These are phyloP conservation scores for Citrus sp. DNA, from an alignment of 345 rosid species.

Conservation along the genomic window DNA sequence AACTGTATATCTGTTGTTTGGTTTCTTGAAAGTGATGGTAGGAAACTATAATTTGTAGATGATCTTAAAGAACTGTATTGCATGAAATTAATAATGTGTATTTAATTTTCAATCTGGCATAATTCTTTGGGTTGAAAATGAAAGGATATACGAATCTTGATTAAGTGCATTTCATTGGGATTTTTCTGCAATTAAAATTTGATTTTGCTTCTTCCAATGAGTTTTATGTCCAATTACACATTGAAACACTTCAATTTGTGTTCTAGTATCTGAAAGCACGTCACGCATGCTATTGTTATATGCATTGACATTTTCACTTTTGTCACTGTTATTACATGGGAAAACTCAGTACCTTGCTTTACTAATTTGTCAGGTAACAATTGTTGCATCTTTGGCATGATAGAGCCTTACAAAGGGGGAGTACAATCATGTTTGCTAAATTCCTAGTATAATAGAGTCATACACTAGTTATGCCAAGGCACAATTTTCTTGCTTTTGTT, in stretches of 20 bases:
- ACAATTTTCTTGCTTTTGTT: conserved; percentile 5
- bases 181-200: too few species aligned
- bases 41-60: background rate
- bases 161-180: too few species aligned
- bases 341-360: background rate
- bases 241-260: too few species aligned
- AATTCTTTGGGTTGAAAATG: background rate
- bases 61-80: background rate
- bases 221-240: too few species aligned
- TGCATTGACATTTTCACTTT: background rate
- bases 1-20: background rate
- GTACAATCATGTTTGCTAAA: background rate
- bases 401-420: background rate
- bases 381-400: background rate
- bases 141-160: background rate
- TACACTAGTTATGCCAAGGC: background rate
- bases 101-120: background rate
- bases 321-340: background rate
- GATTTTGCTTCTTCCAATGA: background rate
- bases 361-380: background rate
- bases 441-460: background rate
- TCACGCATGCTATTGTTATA: background rate
- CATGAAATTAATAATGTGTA: background rate
- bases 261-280: too few species aligned
- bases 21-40: background rate